A percentile compares a stretch with the other conserved stretches of the same genome.
phyloP scores from a whole-genome alignment of 164 flowering plant genomes.

The Chimonanthus salicifolius region DNA sequence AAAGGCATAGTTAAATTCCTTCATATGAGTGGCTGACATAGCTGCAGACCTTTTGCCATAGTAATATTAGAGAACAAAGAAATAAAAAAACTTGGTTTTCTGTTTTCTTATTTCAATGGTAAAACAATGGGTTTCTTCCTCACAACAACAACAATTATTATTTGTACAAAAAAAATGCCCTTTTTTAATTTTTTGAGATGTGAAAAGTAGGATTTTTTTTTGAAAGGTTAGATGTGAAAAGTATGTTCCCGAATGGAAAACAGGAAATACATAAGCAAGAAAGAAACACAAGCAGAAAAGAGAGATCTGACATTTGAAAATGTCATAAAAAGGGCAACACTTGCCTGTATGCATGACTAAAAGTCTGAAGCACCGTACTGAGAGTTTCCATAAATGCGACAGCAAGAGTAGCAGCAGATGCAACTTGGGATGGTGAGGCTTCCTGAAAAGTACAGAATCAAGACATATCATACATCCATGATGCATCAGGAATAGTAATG shows the following conservation, averaged over 20 bases:
- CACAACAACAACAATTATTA: no score
- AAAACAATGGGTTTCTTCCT: neutral
- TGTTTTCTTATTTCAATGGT: no score
- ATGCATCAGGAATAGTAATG: neutral
- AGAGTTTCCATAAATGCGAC: conserved; percentile 98
- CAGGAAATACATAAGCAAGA: neutral
- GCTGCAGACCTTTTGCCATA: neutral
- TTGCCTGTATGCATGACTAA: conserved; percentile 70
- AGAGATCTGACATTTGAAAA: neutral
- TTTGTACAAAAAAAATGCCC: no score
- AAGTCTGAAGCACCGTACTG: conserved; percentile 55
- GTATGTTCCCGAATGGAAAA: neutral
- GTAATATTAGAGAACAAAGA: neutral
- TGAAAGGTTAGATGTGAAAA: neutral
- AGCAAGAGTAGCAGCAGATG: conserved; percentile 86
- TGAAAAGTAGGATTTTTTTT: no score
- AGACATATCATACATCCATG: neutral
- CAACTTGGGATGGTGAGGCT: conserved; percentile 90
- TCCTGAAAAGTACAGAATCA: conserved; percentile 41
- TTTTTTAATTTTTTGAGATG: no score
- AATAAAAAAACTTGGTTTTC: neutral
- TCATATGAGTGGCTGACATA: neutral
- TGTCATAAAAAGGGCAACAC: neutral
- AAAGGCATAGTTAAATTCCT: neutral
- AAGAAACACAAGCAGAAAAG: neutral